Evolutionary conservation across 2,329 filamentous ascomycete species (phyloP).

Genomic region (Harringtonia lauricola): DNA sequence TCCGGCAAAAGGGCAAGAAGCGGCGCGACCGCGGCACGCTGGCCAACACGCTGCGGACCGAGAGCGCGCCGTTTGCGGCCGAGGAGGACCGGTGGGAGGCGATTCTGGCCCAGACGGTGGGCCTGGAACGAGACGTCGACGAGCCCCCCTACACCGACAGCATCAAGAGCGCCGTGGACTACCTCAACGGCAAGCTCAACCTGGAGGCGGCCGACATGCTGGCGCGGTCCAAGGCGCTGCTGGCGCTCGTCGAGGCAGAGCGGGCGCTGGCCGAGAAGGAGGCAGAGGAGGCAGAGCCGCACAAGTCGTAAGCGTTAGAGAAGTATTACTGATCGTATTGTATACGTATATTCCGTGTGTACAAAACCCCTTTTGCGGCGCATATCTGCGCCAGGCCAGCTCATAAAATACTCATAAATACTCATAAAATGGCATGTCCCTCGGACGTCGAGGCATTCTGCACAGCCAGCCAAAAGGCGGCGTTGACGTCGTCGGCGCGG

Average conservation of each 20-base stretch:
- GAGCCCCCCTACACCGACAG: conserved; percentile 19
- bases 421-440: too few species aligned
- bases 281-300: conserved; percentile 4
- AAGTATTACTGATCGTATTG: too few species aligned
- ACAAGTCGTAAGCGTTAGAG: too few species aligned
- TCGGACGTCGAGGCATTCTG: neutral
- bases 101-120: conserved; percentile 22
- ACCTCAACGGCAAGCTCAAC: conserved; percentile 20
- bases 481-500: conserved; percentile 17
- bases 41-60: conserved; percentile 27
- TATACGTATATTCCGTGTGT: too few species aligned
- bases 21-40: conserved; percentile 29
- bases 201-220: conserved; percentile 25
- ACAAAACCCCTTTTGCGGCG: too few species aligned
- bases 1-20: conserved; percentile 38
- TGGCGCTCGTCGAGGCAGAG: conserved; percentile 29
- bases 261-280: conserved; percentile 17
- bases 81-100: conserved; percentile 39
- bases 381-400: too few species aligned
- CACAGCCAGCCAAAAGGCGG: conserved; percentile 13
- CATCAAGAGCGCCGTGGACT: conserved; percentile 9
- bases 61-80: conserved; percentile 17
- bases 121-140: neutral
- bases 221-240: conserved; percentile 28
- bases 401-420: too few species aligned